A percentile compares a stretch with the other conserved stretches of the same genome.
Evolutionary conservation across 345 rosid species (phyloP).

Genomic region (Eucalyptus brandiana): DNA sequence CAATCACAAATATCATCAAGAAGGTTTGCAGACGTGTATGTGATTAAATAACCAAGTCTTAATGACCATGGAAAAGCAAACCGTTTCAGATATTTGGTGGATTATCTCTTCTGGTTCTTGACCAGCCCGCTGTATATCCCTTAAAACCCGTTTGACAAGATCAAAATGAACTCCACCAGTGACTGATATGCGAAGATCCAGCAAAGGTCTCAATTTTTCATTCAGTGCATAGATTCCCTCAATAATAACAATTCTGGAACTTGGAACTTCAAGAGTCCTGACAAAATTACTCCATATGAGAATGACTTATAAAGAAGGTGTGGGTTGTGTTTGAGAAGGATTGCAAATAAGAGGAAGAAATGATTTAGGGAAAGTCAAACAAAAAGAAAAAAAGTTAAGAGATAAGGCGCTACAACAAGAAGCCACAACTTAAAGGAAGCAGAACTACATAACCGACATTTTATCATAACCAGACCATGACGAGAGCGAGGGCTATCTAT

Average conservation of each 20-base stretch:
- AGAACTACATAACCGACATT: neutral
- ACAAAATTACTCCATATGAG: neutral
- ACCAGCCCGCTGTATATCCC: slow-evolving; percentile 97
- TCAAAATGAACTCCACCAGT: slow-evolving; percentile 99
- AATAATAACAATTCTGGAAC: slow-evolving; percentile 84
- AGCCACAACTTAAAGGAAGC: neutral
- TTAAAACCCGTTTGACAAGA: slow-evolving; percentile 92
- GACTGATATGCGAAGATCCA: slow-evolving; percentile 87
- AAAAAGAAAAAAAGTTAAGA: neutral
- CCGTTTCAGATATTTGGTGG: slow-evolving; percentile 98
- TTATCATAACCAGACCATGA: neutral
- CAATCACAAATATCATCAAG: neutral
- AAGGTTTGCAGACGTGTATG: neutral
- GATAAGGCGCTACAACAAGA: neutral
- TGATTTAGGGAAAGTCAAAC: neutral
- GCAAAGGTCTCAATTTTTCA: slow-evolving; percentile 72
- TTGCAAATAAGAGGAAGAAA: neutral
- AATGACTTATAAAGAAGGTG: neutral
- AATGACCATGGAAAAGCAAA: slow-evolving; percentile 1
- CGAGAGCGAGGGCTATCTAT: neutral
- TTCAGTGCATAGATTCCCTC: slow-evolving; percentile 97
- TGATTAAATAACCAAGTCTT: neutral
- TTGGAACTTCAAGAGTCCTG: slow-evolving; percentile 86
- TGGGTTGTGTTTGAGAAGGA: neutral
- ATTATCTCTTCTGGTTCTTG: slow-evolving; percentile 98